Percentiles rank a stretch among this genome's conserved stretches.
Evolutionary conservation across 1,284 basidiomycete genomes (phyloP).

Genomic region (Neolentinus lepideus): DNA sequence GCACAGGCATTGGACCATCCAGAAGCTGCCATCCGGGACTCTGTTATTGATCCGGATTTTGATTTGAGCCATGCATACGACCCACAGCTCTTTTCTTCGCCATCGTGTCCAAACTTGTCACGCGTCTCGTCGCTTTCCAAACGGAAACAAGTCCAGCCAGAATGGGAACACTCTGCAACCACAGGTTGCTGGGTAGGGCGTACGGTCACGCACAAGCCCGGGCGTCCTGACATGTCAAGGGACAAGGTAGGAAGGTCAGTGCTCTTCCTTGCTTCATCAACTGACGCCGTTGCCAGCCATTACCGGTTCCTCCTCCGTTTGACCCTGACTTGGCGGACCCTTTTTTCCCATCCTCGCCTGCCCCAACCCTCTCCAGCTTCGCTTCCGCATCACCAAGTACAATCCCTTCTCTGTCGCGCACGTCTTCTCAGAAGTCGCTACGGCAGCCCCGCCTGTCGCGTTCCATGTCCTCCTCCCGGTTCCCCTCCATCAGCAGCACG

Average conservation of each 20-base stretch:
- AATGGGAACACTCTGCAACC: neutral
- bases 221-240: neutral
- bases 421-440: neutral
- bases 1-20: neutral
- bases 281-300: neutral
- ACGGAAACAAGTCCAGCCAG: neutral
- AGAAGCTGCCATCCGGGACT: neutral
- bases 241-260: neutral
- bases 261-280: neutral
- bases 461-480: neutral
- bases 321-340: neutral
- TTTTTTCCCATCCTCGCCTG: neutral
- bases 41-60: neutral
- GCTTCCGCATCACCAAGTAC: neutral
- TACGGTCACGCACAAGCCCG: neutral
- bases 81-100: neutral
- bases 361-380: neutral
- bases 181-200: neutral
- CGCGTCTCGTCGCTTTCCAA: neutral
- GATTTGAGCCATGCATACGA: neutral
- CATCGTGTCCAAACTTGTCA: neutral
- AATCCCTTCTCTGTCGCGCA: neutral
- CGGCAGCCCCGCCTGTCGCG: neutral
- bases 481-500: constrained; percentile 1
- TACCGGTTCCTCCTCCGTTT: neutral